Percentiles rank a stretch among this genome's conserved stretches.
These are phyloP conservation scores for Boletus rubroflammeus DNA, from an alignment of 768 basidiomycete species.

Conservation along the genomic window DNA sequence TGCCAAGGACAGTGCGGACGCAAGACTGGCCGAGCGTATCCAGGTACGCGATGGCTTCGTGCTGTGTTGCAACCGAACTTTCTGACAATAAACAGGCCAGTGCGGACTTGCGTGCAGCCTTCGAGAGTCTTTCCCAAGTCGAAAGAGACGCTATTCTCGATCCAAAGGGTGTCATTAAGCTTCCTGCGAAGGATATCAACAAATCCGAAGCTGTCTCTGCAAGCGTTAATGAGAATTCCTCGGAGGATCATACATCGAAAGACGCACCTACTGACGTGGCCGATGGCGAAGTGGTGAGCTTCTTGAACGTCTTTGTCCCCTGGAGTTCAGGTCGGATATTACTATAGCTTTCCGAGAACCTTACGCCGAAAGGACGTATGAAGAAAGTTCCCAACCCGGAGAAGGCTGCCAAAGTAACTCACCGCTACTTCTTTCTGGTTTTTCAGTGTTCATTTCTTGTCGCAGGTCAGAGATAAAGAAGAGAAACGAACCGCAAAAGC, in stretches of 20 bases:
- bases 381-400: conserved; percentile 57
- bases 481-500: conserved; percentile 67
- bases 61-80: background rate
- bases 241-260: conserved; percentile 29
- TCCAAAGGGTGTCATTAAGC: conserved; percentile 38
- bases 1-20: conserved; percentile 57
- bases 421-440: background rate
- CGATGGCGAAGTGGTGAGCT: conserved; percentile 41
- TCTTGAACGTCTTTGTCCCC: background rate
- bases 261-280: conserved; percentile 28
- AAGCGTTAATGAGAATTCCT: background rate
- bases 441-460: conserved; percentile 1
- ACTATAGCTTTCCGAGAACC: conserved; percentile 22
- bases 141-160: conserved; percentile 57
- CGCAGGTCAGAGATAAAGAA: conserved; percentile 62
- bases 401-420: conserved; percentile 36
- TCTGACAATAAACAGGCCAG: conserved; percentile 47
- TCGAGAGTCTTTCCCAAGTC: conserved; percentile 53
- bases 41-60: conserved; percentile 43
- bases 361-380: conserved; percentile 35
- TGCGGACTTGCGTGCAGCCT: conserved; percentile 48
- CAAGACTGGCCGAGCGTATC: conserved; percentile 58
- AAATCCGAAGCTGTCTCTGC: conserved; percentile 12
- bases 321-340: background rate
- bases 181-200: conserved; percentile 35